These are phyloP conservation scores for Filobasidium wieringae DNA, from an alignment of 768 basidiomycete genomes.

Conservation along the genomic window DNA sequence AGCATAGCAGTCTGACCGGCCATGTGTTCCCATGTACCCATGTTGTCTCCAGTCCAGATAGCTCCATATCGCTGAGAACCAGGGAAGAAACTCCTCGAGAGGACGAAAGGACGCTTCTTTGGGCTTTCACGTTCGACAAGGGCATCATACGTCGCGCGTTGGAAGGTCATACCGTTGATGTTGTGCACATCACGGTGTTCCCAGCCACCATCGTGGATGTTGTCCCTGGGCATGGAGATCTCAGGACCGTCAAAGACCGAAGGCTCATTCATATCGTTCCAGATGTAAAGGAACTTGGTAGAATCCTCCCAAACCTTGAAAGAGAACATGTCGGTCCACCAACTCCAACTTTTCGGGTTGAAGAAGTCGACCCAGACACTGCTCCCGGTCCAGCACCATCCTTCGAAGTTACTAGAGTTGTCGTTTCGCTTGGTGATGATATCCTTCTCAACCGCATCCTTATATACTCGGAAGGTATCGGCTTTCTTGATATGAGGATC, in stretches of 20 bases:
- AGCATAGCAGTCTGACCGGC: conserved; percentile 87
- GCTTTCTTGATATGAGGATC: conserved; percentile 91
- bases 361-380: conserved; percentile 97
- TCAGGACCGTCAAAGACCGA: conserved; percentile 99
- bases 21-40: conserved; percentile 95
- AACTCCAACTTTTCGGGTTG: conserved; percentile 75
- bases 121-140: conserved; percentile 61
- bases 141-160: conserved; percentile 71
- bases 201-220: conserved; percentile 85
- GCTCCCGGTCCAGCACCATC: conserved; percentile 98
- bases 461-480: conserved; percentile 66
- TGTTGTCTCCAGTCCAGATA: conserved; percentile 98
- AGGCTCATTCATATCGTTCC: conserved; percentile 99
- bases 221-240: conserved; percentile 67
- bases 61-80: conserved; percentile 93
- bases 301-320: conserved; percentile 46
- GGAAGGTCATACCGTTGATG: conserved; percentile 85
- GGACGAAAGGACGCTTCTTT: conserved; percentile 79
- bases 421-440: conserved; percentile 70
- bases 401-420: conserved; percentile 66
- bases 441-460: conserved; percentile 67
- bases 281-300: conserved; percentile 74
- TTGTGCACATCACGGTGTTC: conserved; percentile 97
- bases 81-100: conserved; percentile 87
- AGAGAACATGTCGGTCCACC: conserved; percentile 82